Evolutionary conservation across 345 rosid genomes (phyloP).

Genomic region (Lepidium aucheri): DNA sequence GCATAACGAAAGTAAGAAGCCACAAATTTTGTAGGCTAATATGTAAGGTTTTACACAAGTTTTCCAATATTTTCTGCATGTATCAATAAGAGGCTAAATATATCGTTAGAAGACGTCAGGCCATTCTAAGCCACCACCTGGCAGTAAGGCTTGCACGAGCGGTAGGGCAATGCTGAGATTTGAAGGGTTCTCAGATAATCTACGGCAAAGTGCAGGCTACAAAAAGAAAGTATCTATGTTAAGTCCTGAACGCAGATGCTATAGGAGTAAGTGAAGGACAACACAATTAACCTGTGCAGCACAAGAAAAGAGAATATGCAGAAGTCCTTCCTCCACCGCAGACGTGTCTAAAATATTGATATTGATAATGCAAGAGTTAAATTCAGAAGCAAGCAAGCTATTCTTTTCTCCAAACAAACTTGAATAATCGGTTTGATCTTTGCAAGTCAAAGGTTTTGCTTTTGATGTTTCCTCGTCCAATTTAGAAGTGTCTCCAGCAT

Average conservation of each 20-base stretch:
- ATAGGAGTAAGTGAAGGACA: constrained; percentile 1
- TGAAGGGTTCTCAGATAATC: constrained; percentile 47
- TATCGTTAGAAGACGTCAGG: background rate
- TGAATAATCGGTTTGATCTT: constrained; percentile 46
- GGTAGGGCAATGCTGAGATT: constrained; percentile 76
- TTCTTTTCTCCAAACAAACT: constrained; percentile 70
- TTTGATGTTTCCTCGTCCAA: constrained; percentile 35
- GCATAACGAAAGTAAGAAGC: background rate
- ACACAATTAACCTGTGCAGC: constrained; percentile 70
- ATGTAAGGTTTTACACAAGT: background rate
- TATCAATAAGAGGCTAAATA: background rate
- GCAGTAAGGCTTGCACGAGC: constrained; percentile 67
- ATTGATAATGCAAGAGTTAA: constrained; percentile 46
- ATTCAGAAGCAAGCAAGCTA: constrained; percentile 38
- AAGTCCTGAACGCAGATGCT: constrained; percentile 5
- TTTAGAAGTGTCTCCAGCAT: constrained; percentile 27
- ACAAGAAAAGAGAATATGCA: constrained; percentile 80
- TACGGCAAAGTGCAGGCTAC: constrained; percentile 60
- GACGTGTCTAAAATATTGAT: constrained; percentile 54
- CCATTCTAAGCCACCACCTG: constrained; percentile 35
- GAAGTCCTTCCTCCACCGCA: constrained; percentile 78
- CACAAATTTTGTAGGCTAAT: background rate
- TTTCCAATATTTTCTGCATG: background rate
- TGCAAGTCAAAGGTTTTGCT: constrained; percentile 32
- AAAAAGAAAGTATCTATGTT: constrained; percentile 7